These are phyloP conservation scores for Fusarium buxicola DNA, from an alignment of 2,329 filamentous ascomycete genomes.

Conservation along the genomic window DNA sequence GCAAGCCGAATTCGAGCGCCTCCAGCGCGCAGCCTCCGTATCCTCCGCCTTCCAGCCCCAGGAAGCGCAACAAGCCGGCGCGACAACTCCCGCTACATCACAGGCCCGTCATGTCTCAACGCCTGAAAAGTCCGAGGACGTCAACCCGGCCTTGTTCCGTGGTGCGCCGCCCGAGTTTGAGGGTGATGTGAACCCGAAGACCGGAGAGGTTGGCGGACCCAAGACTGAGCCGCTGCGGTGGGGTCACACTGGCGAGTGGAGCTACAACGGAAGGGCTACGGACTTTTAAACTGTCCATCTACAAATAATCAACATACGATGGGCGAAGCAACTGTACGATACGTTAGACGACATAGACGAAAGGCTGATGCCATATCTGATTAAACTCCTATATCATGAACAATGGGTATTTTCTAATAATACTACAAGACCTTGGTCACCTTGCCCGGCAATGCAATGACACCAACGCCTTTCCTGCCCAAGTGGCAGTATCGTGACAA, in stretches of 20 bases:
- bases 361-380: slow-evolving; percentile 23
- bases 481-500: slow-evolving; percentile 23
- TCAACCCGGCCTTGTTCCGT: slow-evolving; percentile 72
- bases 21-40: slow-evolving; percentile 73
- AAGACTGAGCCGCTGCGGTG: slow-evolving; percentile 97
- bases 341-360: slow-evolving; percentile 30
- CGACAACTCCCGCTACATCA: slow-evolving; percentile 44
- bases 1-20: slow-evolving; percentile 89
- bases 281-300: slow-evolving; percentile 71
- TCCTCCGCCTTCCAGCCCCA: slow-evolving; percentile 57
- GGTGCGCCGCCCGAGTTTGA: slow-evolving; percentile 92
- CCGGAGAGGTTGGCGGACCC: slow-evolving; percentile 93
- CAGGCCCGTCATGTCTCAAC: slow-evolving; percentile 32
- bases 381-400: slow-evolving; percentile 37
- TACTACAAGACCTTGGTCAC: slow-evolving; percentile 40
- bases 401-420: slow-evolving; percentile 45
- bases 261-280: slow-evolving; percentile 93
- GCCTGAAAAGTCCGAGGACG: slow-evolving; percentile 53
- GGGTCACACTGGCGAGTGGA: slow-evolving; percentile 84
- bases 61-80: slow-evolving; percentile 10
- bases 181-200: slow-evolving; percentile 91
- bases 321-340: slow-evolving; percentile 31
- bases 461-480: slow-evolving; percentile 40
- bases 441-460: slow-evolving; percentile 37
- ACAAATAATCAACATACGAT: not conserved